Evolutionary conservation across 495 filamentous ascomycete species (phyloP), one percentile per base, ranked within the genome.

Genomic region (Neurospora terricola): DNA sequence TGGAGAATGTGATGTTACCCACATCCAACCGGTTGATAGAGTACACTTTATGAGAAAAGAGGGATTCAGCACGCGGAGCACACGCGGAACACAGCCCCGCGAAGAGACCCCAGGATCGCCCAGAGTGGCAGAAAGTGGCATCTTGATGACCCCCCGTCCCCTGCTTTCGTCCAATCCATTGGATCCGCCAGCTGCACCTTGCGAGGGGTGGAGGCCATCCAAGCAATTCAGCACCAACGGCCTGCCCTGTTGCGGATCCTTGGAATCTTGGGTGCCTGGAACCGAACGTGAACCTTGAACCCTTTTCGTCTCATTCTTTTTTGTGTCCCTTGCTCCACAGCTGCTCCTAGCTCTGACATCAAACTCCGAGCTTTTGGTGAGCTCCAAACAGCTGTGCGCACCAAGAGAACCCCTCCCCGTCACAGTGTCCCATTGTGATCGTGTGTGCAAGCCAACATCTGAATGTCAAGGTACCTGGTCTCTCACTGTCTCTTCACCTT

Each of bases 91-190:
- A 71, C 70, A 62, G 70, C 70, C 42, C 70, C 70, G 42, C 70
- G 38, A 71, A 34, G 40, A 43, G 34, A 54, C 39, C 30, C 42
- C 12, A n/a, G 40, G 30, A 54, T 34, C 40, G 23, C 27, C 27
- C 54, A 66, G 23, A 9, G 54, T 34, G 54, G 54, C 54, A 30
- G 54, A 62, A 62, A 30, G 54, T 62, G 54, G 54, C 54, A 62
- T 62, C 23, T 16, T 34, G 23, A 38, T 16, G 39, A 30, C 37
- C 71, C 71, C 37, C 23, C 6, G 36, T 23, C 71, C 71, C 54
- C 71, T 72, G 71, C 37, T 21, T 69, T 30, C 71, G 42, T 42
- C 68, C 66, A 59, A 73, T 69, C 72, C 72, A 70, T 73, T 73
- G 72, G 72, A 70, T 59, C 38, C 68, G 18, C 39, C 42, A 34